phyloP scores from a whole-genome alignment of 78 protist species.

The Chrysochromulina parva region DNA sequence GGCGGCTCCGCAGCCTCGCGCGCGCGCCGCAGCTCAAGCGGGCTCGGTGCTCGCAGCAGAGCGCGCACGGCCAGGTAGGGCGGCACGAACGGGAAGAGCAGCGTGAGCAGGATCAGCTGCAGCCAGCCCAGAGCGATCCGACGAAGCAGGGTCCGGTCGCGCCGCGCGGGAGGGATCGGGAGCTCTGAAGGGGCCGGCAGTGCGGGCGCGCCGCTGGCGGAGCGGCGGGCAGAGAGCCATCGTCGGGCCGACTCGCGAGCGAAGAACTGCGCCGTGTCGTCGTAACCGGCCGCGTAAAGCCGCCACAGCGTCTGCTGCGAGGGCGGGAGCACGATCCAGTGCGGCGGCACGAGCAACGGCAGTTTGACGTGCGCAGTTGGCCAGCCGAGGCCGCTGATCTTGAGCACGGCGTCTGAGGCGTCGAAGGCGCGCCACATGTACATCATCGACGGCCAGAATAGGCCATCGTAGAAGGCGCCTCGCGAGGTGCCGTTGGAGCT shows the following conservation, averaged over 20 bases:
- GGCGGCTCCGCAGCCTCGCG: no score
- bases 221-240: no score
- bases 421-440: not conserved
- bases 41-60: no score
- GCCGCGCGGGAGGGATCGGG: no score
- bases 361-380: not conserved
- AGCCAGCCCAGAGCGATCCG: not conserved
- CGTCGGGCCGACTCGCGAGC: no score
- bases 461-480: not conserved
- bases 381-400: not conserved
- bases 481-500: not conserved
- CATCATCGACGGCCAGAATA: not conserved
- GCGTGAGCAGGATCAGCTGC: not conserved
- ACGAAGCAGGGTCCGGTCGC: no score
- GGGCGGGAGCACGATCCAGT: not conserved
- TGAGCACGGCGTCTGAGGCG: not conserved
- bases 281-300: not conserved
- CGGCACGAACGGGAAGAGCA: not conserved
- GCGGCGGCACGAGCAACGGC: not conserved
- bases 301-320: not conserved
- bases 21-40: no score
- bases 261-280: not conserved
- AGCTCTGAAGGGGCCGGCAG: no score
- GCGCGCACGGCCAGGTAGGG: not conserved
- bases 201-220: no score